These are phyloP conservation scores for Calocybe indica DNA, from an alignment of 768 basidiomycete genomes.

Conservation along the genomic window DNA sequence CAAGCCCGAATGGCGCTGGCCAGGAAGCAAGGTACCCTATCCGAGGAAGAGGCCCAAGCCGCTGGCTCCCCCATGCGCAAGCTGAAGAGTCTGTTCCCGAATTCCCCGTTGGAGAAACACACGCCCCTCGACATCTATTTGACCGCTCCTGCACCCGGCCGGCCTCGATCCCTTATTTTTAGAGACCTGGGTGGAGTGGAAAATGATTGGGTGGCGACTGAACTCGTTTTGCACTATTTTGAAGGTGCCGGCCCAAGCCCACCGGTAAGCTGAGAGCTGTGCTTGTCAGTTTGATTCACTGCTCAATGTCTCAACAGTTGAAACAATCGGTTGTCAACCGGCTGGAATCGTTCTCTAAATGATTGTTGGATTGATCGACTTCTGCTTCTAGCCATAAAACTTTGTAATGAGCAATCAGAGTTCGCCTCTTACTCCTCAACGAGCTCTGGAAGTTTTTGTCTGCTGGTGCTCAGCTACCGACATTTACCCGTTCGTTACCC, in stretches of 20 bases:
- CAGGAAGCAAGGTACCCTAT: constrained; percentile 45
- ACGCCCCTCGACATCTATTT: constrained; percentile 65
- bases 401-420: neutral
- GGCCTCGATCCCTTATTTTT: constrained; percentile 53
- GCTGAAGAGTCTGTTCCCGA: constrained; percentile 74
- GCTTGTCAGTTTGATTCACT: neutral
- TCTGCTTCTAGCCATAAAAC: no score
- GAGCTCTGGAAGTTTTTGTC: neutral
- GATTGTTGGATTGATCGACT: neutral
- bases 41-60: constrained; percentile 51
- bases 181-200: constrained; percentile 71
- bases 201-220: constrained; percentile 67
- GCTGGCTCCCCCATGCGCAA: constrained; percentile 61
- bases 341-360: constrained; percentile 26
- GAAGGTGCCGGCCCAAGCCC: constrained; percentile 67
- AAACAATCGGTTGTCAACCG: constrained; percentile 43
- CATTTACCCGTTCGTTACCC: constrained; percentile 1
- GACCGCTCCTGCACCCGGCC: constrained; percentile 46
- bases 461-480: neutral
- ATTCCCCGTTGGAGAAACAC: constrained; percentile 60
- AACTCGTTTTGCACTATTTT: constrained; percentile 73
- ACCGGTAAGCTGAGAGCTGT: constrained; percentile 39
- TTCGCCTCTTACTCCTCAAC: neutral
- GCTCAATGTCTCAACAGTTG: constrained; percentile 26
- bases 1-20: constrained; percentile 51